Percentiles rank a stretch among this genome's conserved stretches.
Evolutionary conservation across 306 rosid genomes (phyloP).

Genomic region (Dalbergia cultrata): DNA sequence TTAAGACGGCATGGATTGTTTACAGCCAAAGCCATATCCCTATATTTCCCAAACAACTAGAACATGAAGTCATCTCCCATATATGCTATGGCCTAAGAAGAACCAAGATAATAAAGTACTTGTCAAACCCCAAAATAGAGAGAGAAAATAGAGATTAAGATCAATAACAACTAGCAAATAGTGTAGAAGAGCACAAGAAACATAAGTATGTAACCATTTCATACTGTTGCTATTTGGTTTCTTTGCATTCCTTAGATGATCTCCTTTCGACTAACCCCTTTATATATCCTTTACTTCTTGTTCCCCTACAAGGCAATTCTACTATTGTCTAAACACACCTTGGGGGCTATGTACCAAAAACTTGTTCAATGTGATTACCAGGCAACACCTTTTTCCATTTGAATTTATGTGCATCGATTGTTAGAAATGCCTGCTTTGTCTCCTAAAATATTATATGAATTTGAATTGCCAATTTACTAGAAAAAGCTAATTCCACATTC

Average conservation of each 20-base stretch:
- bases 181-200: constrained; percentile 48
- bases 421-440: constrained; percentile 14
- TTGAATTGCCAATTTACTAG: constrained; percentile 4
- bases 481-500: constrained; percentile 22
- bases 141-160: constrained; percentile 4
- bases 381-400: background rate
- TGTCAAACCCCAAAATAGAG: constrained; percentile 32
- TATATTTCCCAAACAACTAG: constrained; percentile 90
- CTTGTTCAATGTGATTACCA: constrained; percentile 25
- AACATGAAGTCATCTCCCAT: constrained; percentile 98
- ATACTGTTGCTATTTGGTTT: constrained; percentile 99
- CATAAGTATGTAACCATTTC: constrained; percentile 79
- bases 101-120: constrained; percentile 41
- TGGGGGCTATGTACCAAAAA: background rate
- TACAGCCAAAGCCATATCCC: constrained; percentile 94
- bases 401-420: constrained; percentile 36
- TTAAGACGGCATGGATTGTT: constrained; percentile 98
- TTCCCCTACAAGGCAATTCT: constrained; percentile 1
- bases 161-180: background rate
- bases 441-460: constrained; percentile 18
- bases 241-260: too few relatives aligned
- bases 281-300: constrained; percentile 6
- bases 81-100: constrained; percentile 86
- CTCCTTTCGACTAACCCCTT: too few relatives aligned
- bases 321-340: background rate